These are phyloP conservation scores for Amanita exitialis DNA, from an alignment of 768 basidiomycete species.

Conservation along the genomic window DNA sequence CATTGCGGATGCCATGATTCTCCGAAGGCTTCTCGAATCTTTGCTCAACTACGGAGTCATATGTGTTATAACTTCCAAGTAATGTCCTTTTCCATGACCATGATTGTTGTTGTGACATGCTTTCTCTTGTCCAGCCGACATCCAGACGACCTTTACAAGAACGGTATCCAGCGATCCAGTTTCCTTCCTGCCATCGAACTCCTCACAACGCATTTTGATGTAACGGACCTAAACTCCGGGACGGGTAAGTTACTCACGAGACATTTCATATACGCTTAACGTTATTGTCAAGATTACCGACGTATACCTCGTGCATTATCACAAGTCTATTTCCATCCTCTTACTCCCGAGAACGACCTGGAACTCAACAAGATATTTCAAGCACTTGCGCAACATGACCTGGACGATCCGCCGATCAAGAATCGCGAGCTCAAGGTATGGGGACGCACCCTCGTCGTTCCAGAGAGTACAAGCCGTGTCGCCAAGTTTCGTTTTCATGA, in stretches of 20 bases:
- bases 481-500: constrained; percentile 84
- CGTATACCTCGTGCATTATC: constrained; percentile 89
- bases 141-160: constrained; percentile 96
- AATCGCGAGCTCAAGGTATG: constrained; percentile 74
- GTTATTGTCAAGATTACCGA: constrained; percentile 65
- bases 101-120: background rate
- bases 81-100: background rate
- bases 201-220: constrained; percentile 76
- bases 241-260: constrained; percentile 47
- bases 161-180: constrained; percentile 92
- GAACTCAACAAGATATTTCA: constrained; percentile 84
- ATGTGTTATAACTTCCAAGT: constrained; percentile 97
- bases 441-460: constrained; percentile 76
- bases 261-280: constrained; percentile 1
- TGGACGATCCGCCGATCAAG: constrained; percentile 42
- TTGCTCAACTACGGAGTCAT: constrained; percentile 84
- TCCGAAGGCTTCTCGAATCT: constrained; percentile 81
- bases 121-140: constrained; percentile 63
- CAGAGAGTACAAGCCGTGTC: constrained; percentile 68
- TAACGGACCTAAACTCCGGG: constrained; percentile 92
- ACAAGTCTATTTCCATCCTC: constrained; percentile 85
- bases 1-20: constrained; percentile 97
- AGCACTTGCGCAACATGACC: constrained; percentile 47
- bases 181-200: constrained; percentile 94
- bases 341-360: constrained; percentile 48